Evolutionary conservation across 352 stramenopile species (phyloP).

Genomic region (Globisporangium canariense): DNA sequence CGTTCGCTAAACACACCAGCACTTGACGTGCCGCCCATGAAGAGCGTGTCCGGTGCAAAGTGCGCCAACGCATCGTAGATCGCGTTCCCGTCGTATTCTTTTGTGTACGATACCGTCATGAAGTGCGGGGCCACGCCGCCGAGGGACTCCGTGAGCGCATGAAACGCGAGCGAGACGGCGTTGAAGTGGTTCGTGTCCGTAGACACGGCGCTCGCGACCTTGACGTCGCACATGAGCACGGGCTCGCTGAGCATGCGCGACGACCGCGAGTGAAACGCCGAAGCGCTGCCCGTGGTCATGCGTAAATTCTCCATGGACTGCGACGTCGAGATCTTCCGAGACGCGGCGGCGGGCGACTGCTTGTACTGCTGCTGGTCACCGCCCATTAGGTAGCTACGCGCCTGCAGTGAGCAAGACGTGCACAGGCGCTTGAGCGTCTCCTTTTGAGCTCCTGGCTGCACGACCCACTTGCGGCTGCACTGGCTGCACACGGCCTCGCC

Average conservation of each 20-base stretch:
- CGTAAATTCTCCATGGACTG: constrained; percentile 19
- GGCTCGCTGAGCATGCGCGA: constrained; percentile 15
- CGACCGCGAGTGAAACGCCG: not conserved
- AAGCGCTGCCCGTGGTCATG: constrained; percentile 13
- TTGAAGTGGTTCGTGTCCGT: constrained; percentile 54
- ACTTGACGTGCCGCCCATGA: constrained; percentile 77
- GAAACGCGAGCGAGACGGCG: constrained; percentile 54
- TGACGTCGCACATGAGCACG: constrained; percentile 37
- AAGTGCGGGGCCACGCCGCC: constrained; percentile 67
- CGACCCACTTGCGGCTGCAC: constrained; percentile 79
- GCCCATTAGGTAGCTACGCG: constrained; percentile 50
- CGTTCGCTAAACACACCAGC: constrained; percentile 55
- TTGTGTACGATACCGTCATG: constrained; percentile 78
- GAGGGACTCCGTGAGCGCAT: constrained; percentile 50
- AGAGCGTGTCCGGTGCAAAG: constrained; percentile 70
- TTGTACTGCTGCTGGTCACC: constrained; percentile 21
- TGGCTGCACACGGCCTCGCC: constrained; percentile 78
- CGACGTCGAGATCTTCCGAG: constrained; percentile 11
- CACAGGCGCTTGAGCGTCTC: constrained; percentile 76
- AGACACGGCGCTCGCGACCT: constrained; percentile 68
- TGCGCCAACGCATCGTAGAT: constrained; percentile 61
- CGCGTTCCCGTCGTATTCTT: constrained; percentile 44
- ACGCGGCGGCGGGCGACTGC: constrained; percentile 13
- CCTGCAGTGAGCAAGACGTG: constrained; percentile 75
- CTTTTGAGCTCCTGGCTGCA: constrained; percentile 53